Conservation (phyloP, 106 monocot species). For the Acorus calamus region DNA sequence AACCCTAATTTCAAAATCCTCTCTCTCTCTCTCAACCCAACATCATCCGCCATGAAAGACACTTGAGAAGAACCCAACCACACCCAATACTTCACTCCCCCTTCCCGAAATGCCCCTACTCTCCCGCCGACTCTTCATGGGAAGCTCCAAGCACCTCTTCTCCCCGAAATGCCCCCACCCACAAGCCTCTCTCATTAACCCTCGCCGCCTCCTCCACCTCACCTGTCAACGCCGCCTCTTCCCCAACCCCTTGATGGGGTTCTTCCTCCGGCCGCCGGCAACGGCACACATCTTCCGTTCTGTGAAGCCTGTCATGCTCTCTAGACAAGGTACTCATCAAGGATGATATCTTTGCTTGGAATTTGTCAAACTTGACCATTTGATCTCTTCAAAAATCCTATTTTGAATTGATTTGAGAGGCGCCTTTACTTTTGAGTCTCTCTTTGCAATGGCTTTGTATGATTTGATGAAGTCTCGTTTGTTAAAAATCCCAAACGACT, state of each 20-base stretch:
- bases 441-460: too few species aligned
- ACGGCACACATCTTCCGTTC: neutral
- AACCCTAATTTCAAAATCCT: too few species aligned
- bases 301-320: neutral
- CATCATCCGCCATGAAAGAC: neutral
- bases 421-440: too few species aligned
- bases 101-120: conserved; percentile 15
- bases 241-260: neutral
- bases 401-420: too few species aligned
- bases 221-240: neutral
- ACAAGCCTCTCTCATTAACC: neutral
- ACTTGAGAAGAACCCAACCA: too few species aligned
- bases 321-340: neutral
- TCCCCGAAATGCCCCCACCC: neutral
- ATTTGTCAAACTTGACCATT: too few species aligned
- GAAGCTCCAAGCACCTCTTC: conserved; percentile 13
- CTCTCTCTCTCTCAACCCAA: too few species aligned
- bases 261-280: neutral
- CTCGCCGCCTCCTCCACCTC: conserved; percentile 13
- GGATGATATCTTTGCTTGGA: too few species aligned
- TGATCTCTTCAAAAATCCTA: too few species aligned
- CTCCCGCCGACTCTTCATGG: conserved; percentile 21
- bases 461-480: too few species aligned
- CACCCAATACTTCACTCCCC: too few species aligned
- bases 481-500: too few species aligned